Conservation (phyloP, 2,329 filamentous ascomycete genomes). For the Ascocoryne sarcoides region DNA sequence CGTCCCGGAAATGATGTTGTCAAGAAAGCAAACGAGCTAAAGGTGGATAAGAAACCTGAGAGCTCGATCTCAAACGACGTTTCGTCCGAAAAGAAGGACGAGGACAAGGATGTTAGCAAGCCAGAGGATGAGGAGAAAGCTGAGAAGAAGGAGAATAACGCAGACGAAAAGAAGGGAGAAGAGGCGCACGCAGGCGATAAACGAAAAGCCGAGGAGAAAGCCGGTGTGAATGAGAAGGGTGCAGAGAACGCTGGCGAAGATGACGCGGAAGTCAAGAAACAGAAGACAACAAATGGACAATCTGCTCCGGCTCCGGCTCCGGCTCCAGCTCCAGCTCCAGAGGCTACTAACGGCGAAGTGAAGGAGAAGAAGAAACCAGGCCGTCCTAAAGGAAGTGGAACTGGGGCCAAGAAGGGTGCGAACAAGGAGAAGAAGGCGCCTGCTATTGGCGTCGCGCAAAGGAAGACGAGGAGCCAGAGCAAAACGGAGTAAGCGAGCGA, state of each 20-base stretch:
- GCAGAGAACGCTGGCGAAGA: constrained; percentile 3
- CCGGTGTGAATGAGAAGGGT: constrained; percentile 8
- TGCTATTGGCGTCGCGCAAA: constrained; percentile 18
- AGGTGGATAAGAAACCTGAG: constrained; percentile 31
- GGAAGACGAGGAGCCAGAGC: constrained; percentile 26
- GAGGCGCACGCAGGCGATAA: constrained; percentile 22
- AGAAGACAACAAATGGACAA: constrained; percentile 9
- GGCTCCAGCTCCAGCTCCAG: constrained; percentile 4
- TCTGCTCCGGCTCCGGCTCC: constrained; percentile 4
- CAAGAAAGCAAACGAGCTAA: constrained; percentile 52
- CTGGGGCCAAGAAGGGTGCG: constrained; percentile 11
- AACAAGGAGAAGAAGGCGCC: constrained; percentile 26
- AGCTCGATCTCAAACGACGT: constrained; percentile 7
- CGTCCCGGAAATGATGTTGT: constrained; percentile 56
- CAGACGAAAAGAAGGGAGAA: constrained; percentile 27
- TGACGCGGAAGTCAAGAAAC: constrained; percentile 12
- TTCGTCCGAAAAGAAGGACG: constrained; percentile 19
- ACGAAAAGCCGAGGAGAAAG: constrained; percentile 21
- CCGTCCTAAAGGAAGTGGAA: constrained; percentile 16
- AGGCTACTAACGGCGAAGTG: constrained; percentile 15
- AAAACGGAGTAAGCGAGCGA: background rate
- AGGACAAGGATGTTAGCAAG: constrained; percentile 10
- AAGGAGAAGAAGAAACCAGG: constrained; percentile 25
- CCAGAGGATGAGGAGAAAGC: constrained; percentile 5
- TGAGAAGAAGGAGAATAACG: constrained; percentile 25